Base-by-base conservation (phyloP, 1,284 basidiomycete species). In the Rhodotorula sp. region DNA sequence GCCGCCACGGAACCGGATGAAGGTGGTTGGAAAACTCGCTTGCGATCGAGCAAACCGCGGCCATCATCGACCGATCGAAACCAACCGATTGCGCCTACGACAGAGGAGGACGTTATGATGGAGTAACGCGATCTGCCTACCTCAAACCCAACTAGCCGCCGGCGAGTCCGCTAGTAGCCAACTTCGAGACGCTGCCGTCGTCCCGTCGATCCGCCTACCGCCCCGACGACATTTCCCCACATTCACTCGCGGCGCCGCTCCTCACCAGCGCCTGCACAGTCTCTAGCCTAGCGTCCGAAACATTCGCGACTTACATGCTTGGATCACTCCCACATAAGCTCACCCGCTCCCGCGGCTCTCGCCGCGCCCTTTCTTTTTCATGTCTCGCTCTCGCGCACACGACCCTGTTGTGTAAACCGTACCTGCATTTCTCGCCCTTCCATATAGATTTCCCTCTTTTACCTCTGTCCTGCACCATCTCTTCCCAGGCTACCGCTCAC, bases 51-150 rank as follows among this genome's bases (percentile, higher is more conserved):
- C 22, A 37, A 33, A 30, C 12, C 45, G 29, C 30, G 54, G 20
- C 46, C 44, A 15, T 29, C 60, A 37, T n/a, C 55, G 20, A 22
- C 60, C 24, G 60, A 29, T n/a, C 15, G 46, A 33, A 22, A 26
- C 33, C 20, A 22, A 33, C 29, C 59, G 22, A 46, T 30, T 22
- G 45, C 58, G 29, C 20, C 29, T 5, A 48, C 46, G 6, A 33
- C 30, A 45, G 60, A 64, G 30, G 62, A 57, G 24, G 62, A 64
- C 55, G 54, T 46, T 24, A 64, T 49, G 62, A 64, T 64, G 55
- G 55, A 64, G 30, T 64, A 29, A 55, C 8, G 24, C 7, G 6
- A 3, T 6, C 12, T 6, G 18, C 29, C 29, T 22, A 30, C 5
- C n/a, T 37, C 33, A 42, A 12, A 8, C 10, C 37, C 7, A 12